A percentile compares a stretch with the other conserved stretches of the same genome.
phyloP scores from a whole-genome alignment of 768 basidiomycete species.

The Pulveroboletus sp. region DNA sequence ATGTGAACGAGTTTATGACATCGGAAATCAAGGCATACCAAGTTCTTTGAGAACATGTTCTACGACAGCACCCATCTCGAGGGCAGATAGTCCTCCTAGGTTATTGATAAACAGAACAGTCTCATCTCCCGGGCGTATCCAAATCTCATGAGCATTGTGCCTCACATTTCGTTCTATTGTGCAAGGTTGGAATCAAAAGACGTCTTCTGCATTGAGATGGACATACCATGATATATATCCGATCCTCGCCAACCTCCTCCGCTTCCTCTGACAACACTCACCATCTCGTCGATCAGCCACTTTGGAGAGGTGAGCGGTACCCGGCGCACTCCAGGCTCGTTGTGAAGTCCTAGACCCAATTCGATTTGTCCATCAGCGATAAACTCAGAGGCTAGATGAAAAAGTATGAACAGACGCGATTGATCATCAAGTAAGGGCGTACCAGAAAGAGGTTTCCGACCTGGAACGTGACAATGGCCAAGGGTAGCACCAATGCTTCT shows the following conservation, averaged over 20 bases:
- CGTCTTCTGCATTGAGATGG: too few relatives aligned
- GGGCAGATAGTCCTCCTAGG: constrained; percentile 48
- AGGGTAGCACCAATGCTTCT: constrained; percentile 40
- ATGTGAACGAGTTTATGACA: too few relatives aligned
- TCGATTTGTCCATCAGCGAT: neutral
- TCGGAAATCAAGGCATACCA: constrained; percentile 40
- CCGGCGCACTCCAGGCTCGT: too few relatives aligned
- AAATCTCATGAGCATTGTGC: constrained; percentile 2
- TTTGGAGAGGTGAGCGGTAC: too few relatives aligned
- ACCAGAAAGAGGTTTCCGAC: constrained; percentile 26
- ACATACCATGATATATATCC: constrained; percentile 6
- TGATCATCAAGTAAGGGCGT: neutral
- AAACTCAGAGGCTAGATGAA: constrained; percentile 2
- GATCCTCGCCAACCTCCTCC: neutral
- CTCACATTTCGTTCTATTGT: constrained; percentile 1
- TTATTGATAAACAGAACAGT: constrained; percentile 53
- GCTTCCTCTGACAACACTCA: too few relatives aligned
- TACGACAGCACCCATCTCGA: constrained; percentile 53
- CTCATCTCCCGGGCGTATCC: constrained; percentile 25
- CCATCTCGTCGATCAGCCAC: too few relatives aligned
- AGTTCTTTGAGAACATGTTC: constrained; percentile 42
- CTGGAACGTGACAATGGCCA: constrained; percentile 60
- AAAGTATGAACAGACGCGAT: neutral
- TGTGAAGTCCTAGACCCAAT: too few relatives aligned
- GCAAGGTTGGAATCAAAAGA: too few relatives aligned